Evolutionary conservation across 371 early-diverging fungal genomes (phyloP).

Genomic region (Mucor mucedo): DNA sequence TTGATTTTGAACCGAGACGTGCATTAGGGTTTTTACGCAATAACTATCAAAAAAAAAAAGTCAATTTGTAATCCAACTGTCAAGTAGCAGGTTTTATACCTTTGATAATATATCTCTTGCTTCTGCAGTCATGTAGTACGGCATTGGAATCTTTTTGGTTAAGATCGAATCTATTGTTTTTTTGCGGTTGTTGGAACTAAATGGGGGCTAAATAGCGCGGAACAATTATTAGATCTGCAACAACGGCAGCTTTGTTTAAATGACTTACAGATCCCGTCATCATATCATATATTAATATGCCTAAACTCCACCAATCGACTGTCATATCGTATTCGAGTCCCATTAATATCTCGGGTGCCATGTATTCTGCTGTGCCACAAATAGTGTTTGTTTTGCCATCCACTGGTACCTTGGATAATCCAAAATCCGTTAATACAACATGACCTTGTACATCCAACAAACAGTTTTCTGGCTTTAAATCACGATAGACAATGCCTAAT

Average conservation of each 20-base stretch:
- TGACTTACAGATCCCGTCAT: slow-evolving; percentile 69
- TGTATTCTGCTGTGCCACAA: slow-evolving; percentile 92
- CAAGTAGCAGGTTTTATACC: slow-evolving; percentile 23
- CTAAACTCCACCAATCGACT: slow-evolving; percentile 96
- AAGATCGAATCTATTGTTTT: slow-evolving; percentile 82
- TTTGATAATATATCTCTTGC: slow-evolving; percentile 64
- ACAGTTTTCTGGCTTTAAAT: slow-evolving; percentile 92
- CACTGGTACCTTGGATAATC: slow-evolving; percentile 82
- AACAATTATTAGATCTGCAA: background rate
- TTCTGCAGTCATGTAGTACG: slow-evolving; percentile 71
- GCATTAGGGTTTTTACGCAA: slow-evolving; percentile 76
- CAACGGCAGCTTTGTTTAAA: background rate
- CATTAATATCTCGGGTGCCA: slow-evolving; percentile 86
- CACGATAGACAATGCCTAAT: slow-evolving; percentile 87
- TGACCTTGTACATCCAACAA: slow-evolving; percentile 81
- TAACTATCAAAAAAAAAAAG: slow-evolving; percentile 40
- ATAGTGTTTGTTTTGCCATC: slow-evolving; percentile 75
- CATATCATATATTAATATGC: slow-evolving; percentile 91
- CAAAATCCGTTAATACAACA: slow-evolving; percentile 93
- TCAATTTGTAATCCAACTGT: background rate
- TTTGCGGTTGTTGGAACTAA: slow-evolving; percentile 75
- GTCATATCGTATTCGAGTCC: slow-evolving; percentile 84
- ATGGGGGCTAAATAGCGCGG: slow-evolving; percentile 62
- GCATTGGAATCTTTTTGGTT: slow-evolving; percentile 73
- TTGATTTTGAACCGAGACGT: slow-evolving; percentile 69